Evolutionary conservation across 305 asterid species (phyloP), one percentile per base, ranked within the genome.

Genomic region (Fraxinus baroniana): DNA sequence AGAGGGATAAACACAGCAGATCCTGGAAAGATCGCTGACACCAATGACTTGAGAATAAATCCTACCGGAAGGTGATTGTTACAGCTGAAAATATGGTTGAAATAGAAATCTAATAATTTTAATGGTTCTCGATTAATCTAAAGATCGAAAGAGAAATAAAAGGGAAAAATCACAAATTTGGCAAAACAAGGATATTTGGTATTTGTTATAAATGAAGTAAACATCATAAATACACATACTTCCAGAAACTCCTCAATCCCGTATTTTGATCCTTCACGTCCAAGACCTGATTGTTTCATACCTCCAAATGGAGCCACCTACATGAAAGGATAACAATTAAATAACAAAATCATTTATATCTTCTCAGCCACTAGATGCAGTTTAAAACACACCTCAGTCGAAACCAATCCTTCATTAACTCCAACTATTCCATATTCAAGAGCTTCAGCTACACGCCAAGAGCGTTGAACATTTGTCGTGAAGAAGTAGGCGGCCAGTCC

Each of bases 271-370:
- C 99, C 99, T 90, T 95, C 98, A 17, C 98, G 96, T 80, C 99
- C 99, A 82, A 97, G 97, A 68, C 98, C 99, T 13, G 98, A 97
- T 85, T 97, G 97, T 85, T 97, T 97, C 91, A 94, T 83, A 9
- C 99, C 98, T 39, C 98, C 98, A 74, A 95, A 95, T 82, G 98
- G 99, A 83, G 99, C 98, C 85, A 97, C 97, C 98, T 94, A 81
- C 74, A 78, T 33, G 33, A 32, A 60, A 76, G 81, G 74, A 80
- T 55, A 76, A 78, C 71, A 41, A 36, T 81, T 32, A 83, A 76
- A 49, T 30, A 37, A 70, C 60, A 86, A 82, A 41, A 10, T 12
- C 55, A 33, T 62, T 41, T 7, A n/a, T 80, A 60, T 78, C 74
- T 77, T 20, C 30, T 71, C 15, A 22, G 20, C 57, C 64, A 46